Conservation (phyloP, 306 rosid genomes). For the Sophora flavescens region DNA sequence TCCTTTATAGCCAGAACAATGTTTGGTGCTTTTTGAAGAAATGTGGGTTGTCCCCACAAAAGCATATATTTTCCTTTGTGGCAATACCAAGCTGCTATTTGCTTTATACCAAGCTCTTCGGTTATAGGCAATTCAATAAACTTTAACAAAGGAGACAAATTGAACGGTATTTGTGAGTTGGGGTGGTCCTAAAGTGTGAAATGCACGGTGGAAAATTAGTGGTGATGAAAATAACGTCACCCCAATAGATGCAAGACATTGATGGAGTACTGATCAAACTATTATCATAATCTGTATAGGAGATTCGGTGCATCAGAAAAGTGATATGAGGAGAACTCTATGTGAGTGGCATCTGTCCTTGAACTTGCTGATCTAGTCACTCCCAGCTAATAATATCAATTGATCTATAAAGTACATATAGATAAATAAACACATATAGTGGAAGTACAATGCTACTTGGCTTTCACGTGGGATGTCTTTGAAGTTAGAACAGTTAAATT, state of each 20-base stretch:
- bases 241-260: conserved; percentile 40
- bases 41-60: conserved; percentile 46
- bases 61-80: conserved; percentile 47
- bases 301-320: conserved; percentile 50
- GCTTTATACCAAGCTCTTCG: conserved; percentile 51
- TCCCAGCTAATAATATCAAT: conserved; percentile 49
- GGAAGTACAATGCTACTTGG: conserved; percentile 25
- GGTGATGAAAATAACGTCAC: conserved; percentile 28
- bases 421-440: conserved; percentile 29
- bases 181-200: conserved; percentile 48
- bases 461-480: conserved; percentile 24
- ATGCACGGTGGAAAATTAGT: conserved; percentile 46
- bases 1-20: conserved; percentile 38
- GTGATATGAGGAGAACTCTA: conserved; percentile 40
- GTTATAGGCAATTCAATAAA: conserved; percentile 30
- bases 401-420: conserved; percentile 8
- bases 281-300: conserved; percentile 45
- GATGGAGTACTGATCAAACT: conserved; percentile 37
- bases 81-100: conserved; percentile 6
- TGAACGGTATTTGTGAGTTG: conserved; percentile 50
- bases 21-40: conserved; percentile 45
- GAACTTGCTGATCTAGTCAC: conserved; percentile 48
- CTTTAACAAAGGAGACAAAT: conserved; percentile 54
- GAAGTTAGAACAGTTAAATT: background rate
- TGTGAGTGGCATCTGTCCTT: conserved; percentile 39